Evolutionary conservation across 2,329 filamentous ascomycete species (phyloP).

Genomic region (Lecanicillium sp.): DNA sequence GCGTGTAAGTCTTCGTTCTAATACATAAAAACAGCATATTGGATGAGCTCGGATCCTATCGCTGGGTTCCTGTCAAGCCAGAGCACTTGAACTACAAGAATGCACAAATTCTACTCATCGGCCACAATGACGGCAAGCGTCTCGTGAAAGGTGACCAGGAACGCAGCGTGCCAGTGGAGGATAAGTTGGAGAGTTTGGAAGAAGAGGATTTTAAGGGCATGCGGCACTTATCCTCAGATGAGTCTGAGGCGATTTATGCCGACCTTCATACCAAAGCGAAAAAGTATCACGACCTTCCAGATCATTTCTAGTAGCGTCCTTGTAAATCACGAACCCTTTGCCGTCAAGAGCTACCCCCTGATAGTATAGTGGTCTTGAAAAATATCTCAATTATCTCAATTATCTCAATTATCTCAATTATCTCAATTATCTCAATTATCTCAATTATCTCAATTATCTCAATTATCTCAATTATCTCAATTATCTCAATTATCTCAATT

Average conservation of each 20-base stretch:
- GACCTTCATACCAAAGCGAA: conserved; percentile 42
- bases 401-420: too few relatives aligned
- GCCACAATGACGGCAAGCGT: conserved; percentile 44
- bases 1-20: background rate
- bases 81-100: conserved; percentile 68
- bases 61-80: conserved; percentile 69
- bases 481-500: too few relatives aligned
- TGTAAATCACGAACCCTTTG: too few relatives aligned
- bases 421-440: too few relatives aligned
- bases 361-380: too few relatives aligned
- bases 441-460: too few relatives aligned
- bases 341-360: too few relatives aligned
- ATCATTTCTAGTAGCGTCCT: too few relatives aligned
- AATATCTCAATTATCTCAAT: too few relatives aligned
- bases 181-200: conserved; percentile 68
- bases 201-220: conserved; percentile 66
- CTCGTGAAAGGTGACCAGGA: conserved; percentile 33
- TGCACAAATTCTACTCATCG: conserved; percentile 72
- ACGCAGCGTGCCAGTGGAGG: conserved; percentile 55
- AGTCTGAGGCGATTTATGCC: conserved; percentile 37
- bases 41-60: conserved; percentile 62
- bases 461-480: too few relatives aligned
- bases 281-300: conserved; percentile 51
- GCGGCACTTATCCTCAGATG: conserved; percentile 37
- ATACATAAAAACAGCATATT: conserved; percentile 41